phyloP scores from a whole-genome alignment of 1,139 yeast species.

The Lodderomyces parapsilosis region DNA sequence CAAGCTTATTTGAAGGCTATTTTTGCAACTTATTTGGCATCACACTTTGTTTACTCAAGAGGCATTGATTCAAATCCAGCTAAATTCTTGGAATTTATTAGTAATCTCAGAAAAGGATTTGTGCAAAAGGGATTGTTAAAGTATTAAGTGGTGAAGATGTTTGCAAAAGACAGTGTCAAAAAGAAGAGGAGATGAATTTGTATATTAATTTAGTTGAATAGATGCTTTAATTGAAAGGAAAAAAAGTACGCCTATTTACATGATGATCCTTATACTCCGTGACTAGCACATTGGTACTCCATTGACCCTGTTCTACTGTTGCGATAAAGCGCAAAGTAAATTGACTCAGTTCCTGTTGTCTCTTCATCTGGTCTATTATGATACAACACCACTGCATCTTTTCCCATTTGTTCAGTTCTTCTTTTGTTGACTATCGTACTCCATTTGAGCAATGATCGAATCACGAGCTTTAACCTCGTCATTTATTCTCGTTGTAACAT shows the following conservation, averaged over 20 bases:
- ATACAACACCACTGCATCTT: too few species aligned
- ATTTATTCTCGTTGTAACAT: slow-evolving; percentile 45
- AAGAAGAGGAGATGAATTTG: background rate
- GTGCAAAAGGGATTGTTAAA: slow-evolving; percentile 29
- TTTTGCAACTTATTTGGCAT: slow-evolving; percentile 87
- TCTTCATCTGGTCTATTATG: too few species aligned
- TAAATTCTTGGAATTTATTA: slow-evolving; percentile 72
- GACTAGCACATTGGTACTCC: too few species aligned
- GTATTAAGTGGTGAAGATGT: slow-evolving; percentile 7
- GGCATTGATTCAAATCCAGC: slow-evolving; percentile 87
- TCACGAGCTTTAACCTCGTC: slow-evolving; percentile 35
- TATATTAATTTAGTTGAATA: background rate
- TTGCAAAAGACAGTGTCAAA: background rate
- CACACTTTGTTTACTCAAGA: slow-evolving; percentile 82
- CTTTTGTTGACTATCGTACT: slow-evolving; percentile 2
- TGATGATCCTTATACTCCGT: too few species aligned
- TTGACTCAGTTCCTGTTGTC: too few species aligned
- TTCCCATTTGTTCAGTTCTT: background rate
- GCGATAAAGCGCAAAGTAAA: too few species aligned
- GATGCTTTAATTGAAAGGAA: background rate
- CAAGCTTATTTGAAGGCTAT: slow-evolving; percentile 84
- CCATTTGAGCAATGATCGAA: slow-evolving; percentile 6
- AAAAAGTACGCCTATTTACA: background rate
- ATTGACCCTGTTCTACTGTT: too few species aligned
- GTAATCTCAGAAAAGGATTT: slow-evolving; percentile 42